These are phyloP conservation scores for Neofusicoccum ribis DNA, from an alignment of 2,329 filamentous ascomycete species.

Conservation along the genomic window DNA sequence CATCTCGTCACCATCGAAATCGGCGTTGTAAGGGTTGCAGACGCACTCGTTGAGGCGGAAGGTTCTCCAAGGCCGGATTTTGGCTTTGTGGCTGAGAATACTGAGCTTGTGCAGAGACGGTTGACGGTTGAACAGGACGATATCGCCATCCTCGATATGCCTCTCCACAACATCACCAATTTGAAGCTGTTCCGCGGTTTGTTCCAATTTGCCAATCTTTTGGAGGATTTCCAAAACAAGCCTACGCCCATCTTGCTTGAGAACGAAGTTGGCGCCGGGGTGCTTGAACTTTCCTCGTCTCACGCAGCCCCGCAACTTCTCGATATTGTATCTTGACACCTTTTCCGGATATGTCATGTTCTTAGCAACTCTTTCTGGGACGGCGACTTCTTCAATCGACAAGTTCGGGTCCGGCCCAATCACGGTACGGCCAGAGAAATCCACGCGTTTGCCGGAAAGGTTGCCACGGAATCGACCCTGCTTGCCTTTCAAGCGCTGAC, in stretches of 20 bases:
- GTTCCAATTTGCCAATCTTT: conserved; percentile 66
- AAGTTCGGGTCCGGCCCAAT: conserved; percentile 97
- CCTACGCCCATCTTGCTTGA: conserved; percentile 72
- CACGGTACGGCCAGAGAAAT: conserved; percentile 96
- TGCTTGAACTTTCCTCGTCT: conserved; percentile 74
- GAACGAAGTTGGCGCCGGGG: conserved; percentile 83
- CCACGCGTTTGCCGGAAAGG: conserved; percentile 94
- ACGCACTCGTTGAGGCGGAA: conserved; percentile 98
- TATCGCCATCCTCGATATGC: conserved; percentile 91
- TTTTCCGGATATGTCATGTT: conserved; percentile 94
- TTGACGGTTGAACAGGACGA: conserved; percentile 97
- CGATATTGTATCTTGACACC: conserved; percentile 80
- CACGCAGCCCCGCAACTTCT: conserved; percentile 74
- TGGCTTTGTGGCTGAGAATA: conserved; percentile 94
- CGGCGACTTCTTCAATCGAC: conserved; percentile 88
- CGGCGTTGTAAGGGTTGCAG: conserved; percentile 96
- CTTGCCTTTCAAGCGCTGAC: conserved; percentile 93
- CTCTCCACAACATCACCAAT: conserved; percentile 90
- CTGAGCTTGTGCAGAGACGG: conserved; percentile 97
- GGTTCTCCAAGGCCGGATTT: conserved; percentile 90
- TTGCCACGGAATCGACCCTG: conserved; percentile 97
- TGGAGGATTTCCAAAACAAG: conserved; percentile 64
- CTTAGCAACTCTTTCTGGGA: conserved; percentile 88
- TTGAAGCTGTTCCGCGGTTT: conserved; percentile 71
- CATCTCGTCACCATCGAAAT: conserved; percentile 99